A percentile compares a stretch with the other conserved stretches of the same genome.
phyloP scores from a whole-genome alignment of 352 stramenopile genomes.

The Blastocystis sp. region DNA sequence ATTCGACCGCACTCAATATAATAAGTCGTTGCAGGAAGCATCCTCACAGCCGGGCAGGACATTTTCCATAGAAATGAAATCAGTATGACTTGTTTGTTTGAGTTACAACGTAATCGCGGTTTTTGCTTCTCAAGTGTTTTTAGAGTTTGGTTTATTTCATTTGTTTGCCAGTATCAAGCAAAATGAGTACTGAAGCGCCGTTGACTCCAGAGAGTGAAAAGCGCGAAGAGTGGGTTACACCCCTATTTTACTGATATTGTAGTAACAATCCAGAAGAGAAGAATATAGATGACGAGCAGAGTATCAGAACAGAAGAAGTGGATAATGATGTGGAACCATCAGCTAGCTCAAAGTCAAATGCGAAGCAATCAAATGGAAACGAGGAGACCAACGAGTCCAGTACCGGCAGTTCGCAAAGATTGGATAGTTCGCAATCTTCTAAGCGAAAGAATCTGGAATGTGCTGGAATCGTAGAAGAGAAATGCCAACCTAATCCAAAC shows the following conservation, averaged over 20 bases:
- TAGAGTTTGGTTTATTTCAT: not conserved
- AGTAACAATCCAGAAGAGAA: not conserved
- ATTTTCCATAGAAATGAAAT: not conserved
- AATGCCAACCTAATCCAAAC: constrained; percentile 30
- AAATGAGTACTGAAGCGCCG: not conserved
- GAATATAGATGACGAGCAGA: not conserved
- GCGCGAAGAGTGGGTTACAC: not conserved
- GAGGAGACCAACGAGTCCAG: not conserved
- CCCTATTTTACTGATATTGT: not conserved
- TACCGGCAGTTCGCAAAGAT: not conserved
- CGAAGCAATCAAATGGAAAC: not conserved
- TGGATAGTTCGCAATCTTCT: not conserved
- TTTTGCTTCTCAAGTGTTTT: not conserved
- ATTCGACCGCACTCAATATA: constrained; percentile 16
- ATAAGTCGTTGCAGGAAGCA: not conserved
- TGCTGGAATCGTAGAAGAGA: constrained; percentile 33
- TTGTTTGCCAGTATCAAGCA: not conserved
- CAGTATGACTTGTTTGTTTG: not conserved
- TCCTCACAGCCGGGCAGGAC: not conserved
- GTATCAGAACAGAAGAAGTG: not conserved
- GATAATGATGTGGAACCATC: not conserved
- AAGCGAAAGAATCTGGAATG: constrained; percentile 15
- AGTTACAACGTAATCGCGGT: not conserved
- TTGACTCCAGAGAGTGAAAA: not conserved
- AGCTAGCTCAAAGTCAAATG: not conserved